Evolutionary conservation across 805 yeast genomes (phyloP), one percentile per base, ranked within the genome.

Genomic region (Wickerhamiella kazuoi): DNA sequence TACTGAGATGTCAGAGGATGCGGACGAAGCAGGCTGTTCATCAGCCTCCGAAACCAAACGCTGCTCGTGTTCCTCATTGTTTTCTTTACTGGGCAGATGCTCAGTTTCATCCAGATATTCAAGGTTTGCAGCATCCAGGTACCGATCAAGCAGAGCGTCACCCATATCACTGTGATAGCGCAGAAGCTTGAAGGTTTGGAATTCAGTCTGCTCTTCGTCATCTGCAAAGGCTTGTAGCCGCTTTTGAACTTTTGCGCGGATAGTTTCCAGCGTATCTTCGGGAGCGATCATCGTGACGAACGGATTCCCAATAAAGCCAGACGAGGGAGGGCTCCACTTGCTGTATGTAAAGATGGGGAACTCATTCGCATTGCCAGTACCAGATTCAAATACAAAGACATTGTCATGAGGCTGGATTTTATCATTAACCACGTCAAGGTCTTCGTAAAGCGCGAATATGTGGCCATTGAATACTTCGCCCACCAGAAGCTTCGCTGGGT

Each of bases 381-480:
- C 21, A 14, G 35, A 18, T 46, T 73, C 78, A 53, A 83, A 81
- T 46, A 83, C 74, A 39, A 76, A 65, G 30, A 81, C 63, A 13
- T 67, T 67, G 50, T 84, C 96, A 24, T 65, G 59, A 6, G 65
- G 66, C 1, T 70, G 61, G 16, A 84, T 78, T 35, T 79, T 55
- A 43, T 79, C 90, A 20, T 76, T 67, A 34, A 64, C 59, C n/a
- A 60, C 58, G 32, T 67, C 74, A n/a, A 71, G 56, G 32, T 70
- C 68, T 44, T 76, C 83, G 56, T 75, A 77, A 53, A 78, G 73
- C 39, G 67, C 72, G 62, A 74, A 82, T 42, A 86, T 70, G 46
- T 72, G 76, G 43, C 69, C 65, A 42, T 71, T 72, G 61, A 75
- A 82, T 3, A 83, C 60, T 44, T 79, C 83, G 35, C 69, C 66